Evolutionary conservation across 2,329 filamentous ascomycete genomes (phyloP).

Genomic region (Falciphora oryzae): DNA sequence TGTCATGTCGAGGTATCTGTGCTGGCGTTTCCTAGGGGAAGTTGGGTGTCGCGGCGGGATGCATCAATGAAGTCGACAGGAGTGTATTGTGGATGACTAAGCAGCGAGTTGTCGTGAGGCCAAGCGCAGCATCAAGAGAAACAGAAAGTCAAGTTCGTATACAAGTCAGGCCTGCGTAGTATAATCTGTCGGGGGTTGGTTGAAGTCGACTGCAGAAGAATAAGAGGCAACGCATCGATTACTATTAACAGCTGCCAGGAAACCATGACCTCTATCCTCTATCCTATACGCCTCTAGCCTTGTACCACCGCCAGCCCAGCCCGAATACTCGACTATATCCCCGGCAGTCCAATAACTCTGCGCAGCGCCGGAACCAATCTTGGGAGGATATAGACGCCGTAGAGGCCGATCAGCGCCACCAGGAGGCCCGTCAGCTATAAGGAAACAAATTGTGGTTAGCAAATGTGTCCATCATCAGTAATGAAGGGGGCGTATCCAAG

Average conservation of each 20-base stretch:
- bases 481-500: slow-evolving; percentile 36
- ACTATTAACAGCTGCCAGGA: background rate
- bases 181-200: too few species aligned
- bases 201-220: too few species aligned
- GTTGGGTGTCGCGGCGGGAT: background rate
- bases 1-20: slow-evolving; percentile 17
- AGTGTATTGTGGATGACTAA: slow-evolving; percentile 15
- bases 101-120: background rate
- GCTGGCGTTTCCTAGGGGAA: background rate
- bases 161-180: too few species aligned
- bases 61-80: slow-evolving; percentile 24
- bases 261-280: background rate
- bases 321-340: slow-evolving; percentile 25
- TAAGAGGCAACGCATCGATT: background rate
- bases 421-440: slow-evolving; percentile 47
- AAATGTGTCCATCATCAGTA: background rate
- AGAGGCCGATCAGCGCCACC: slow-evolving; percentile 40
- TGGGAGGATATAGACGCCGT: slow-evolving; percentile 46
- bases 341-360: slow-evolving; percentile 42
- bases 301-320: background rate
- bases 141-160: background rate
- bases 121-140: background rate
- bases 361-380: slow-evolving; percentile 42
- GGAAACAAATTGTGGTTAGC: slow-evolving; percentile 17
- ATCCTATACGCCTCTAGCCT: background rate